Conservation (phyloP, 352 stramenopile genomes). For the Globisporangium cystogenes region DNA sequence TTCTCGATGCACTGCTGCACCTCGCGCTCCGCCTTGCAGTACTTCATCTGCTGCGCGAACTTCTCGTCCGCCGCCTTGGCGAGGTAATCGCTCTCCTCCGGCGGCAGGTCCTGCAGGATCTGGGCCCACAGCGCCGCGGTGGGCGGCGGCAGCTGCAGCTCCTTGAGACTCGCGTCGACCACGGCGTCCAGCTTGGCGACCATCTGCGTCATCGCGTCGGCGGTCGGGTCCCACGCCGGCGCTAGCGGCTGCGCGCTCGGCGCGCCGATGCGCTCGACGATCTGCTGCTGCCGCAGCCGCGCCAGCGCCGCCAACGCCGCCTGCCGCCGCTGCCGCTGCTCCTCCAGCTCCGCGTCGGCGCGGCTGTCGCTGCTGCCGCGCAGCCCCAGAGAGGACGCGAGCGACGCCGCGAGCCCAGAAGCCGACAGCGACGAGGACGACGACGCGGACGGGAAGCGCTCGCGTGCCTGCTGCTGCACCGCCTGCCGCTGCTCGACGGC, state of each 20-base stretch:
- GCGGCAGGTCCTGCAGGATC: conserved; percentile 33
- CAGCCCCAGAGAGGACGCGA: conserved; percentile 10
- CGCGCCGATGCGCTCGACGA: conserved; percentile 19
- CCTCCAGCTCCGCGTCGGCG: conserved; percentile 6
- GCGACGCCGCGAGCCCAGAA: conserved; percentile 2
- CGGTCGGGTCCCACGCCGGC: conserved; percentile 3
- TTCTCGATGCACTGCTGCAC: conserved; percentile 23
- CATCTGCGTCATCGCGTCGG: conserved; percentile 21
- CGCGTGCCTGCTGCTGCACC: conserved; percentile 7
- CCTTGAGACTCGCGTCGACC: conserved; percentile 24
- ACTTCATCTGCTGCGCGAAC: conserved; percentile 65
- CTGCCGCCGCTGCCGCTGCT: conserved; percentile 9
- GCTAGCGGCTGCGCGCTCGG: neutral
- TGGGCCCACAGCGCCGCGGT: conserved; percentile 25
- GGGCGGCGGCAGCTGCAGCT: conserved; percentile 13
- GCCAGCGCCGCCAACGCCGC: conserved; percentile 4
- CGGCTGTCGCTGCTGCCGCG: neutral
- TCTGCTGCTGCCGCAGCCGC: conserved; percentile 8
- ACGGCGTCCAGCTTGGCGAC: conserved; percentile 35
- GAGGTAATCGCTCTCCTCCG: conserved; percentile 43
- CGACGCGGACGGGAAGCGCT: neutral
- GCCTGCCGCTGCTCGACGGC: neutral
- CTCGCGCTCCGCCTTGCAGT: conserved; percentile 27
- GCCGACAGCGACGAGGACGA: conserved; percentile 5
- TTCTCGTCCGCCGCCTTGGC: conserved; percentile 45